Base-by-base conservation (phyloP, 2,329 filamentous ascomycete species). In the Neofusicoccum laricinum region DNA sequence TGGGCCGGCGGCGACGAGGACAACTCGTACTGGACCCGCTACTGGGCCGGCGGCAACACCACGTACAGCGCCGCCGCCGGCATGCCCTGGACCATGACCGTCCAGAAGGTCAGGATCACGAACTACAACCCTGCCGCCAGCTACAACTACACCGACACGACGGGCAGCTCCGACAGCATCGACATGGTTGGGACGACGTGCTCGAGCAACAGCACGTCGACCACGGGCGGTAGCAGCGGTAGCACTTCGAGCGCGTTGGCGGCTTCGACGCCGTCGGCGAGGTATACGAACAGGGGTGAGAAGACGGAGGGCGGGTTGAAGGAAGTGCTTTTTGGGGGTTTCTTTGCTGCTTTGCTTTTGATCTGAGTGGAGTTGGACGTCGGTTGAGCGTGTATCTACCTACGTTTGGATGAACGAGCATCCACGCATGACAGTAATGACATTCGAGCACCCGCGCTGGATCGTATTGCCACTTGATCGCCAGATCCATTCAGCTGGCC, bases 31-130 rank as follows among this genome's bases (percentile, higher is more conserved):
- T 72, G 70, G 64, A 89, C 87, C 21, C 82, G 89, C 65, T 73
- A 85, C 62, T 91, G 89, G 89, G 88, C 88, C 53, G 88, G 88
- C 57, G 89, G 89, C 64, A 70, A 76, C 36, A 79, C 79, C 12
- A 79, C 82, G 69, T 82, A 80, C 69, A 71, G 68, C 66, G 69
- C 80, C 65, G 81, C 69, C 14, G 61, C 61, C 1, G 61, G 61
- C 49, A 63, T 63, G 61, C 82, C 83, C 4, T 85, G 80, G 76
- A 79, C 74, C 65, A 84, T 85, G 82, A 78, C 76, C 40, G 81
- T 85, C 63, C 77, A 82, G 71, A 77, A 70, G 55, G 78, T 85
- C 66, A 78, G 76, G 63, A 79, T 86, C 68, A 78, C 75, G 65
- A 85, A 85, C 75, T 81, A 81, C 75, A 79, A 80, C 65, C 83